Evolutionary conservation across 2,329 filamentous ascomycete genomes (phyloP).

Genomic region (Aspergillus sp.): DNA sequence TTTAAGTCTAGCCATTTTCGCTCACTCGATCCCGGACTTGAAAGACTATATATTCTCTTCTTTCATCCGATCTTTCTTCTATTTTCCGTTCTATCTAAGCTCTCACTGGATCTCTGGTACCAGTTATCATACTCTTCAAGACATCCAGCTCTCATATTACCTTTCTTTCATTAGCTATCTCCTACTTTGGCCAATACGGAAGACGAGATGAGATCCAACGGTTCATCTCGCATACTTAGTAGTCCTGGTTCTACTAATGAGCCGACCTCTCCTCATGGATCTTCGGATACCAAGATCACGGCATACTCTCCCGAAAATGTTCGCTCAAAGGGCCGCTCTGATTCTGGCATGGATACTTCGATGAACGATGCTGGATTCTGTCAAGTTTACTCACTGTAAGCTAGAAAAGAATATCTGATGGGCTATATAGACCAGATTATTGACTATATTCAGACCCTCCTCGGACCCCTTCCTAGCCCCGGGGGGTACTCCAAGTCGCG

Average conservation of each 20-base stretch:
- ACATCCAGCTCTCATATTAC: neutral
- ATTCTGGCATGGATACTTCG: slow-evolving; percentile 9
- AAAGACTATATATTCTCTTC: neutral
- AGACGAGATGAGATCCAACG: slow-evolving; percentile 18
- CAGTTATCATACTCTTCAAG: neutral
- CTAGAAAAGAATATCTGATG: neutral
- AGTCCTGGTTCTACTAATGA: slow-evolving; percentile 38
- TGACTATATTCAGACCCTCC: slow-evolving; percentile 10
- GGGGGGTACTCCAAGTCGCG: slow-evolving; percentile 9
- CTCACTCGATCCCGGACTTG: neutral
- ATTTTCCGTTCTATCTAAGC: too few relatives aligned
- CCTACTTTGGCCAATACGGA: neutral
- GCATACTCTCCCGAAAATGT: slow-evolving; percentile 55
- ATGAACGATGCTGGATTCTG: slow-evolving; percentile 10
- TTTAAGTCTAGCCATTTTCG: neutral
- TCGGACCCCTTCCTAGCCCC: slow-evolving; percentile 24
- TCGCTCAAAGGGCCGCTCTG: slow-evolving; percentile 32
- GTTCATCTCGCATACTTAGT: slow-evolving; percentile 23
- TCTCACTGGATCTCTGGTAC: too few relatives aligned
- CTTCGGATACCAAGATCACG: slow-evolving; percentile 57
- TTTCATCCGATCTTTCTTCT: too few relatives aligned
- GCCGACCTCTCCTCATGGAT: slow-evolving; percentile 52
- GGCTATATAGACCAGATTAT: neutral
- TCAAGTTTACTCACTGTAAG: slow-evolving; percentile 17
- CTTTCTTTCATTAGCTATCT: neutral